Evolutionary conservation across 768 basidiomycete species (phyloP).

Genomic region (Lentinula boryana): DNA sequence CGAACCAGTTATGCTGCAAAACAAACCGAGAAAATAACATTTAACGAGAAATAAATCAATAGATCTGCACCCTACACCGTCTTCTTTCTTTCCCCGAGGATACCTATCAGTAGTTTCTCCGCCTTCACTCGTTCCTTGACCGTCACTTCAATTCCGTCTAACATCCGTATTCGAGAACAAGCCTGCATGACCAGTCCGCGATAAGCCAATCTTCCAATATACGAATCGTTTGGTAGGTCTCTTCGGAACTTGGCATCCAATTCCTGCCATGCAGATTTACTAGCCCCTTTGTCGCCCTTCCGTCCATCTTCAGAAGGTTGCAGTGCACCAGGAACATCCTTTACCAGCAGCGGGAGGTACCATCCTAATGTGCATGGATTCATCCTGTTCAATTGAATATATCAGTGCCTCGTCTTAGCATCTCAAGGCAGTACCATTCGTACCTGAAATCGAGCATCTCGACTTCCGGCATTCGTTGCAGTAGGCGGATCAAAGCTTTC

Average conservation of each 20-base stretch:
- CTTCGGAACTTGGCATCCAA: slow-evolving; percentile 84
- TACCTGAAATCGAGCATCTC: slow-evolving; percentile 92
- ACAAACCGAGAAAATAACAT: slow-evolving; percentile 6
- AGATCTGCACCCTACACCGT: slow-evolving; percentile 3
- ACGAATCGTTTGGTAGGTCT: slow-evolving; percentile 83
- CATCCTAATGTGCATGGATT: slow-evolving; percentile 95
- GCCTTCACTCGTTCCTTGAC: slow-evolving; percentile 86
- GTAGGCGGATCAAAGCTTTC: slow-evolving; percentile 63
- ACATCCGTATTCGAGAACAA: slow-evolving; percentile 55
- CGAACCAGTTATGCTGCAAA: neutral
- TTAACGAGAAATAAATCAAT: neutral
- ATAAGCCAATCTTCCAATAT: slow-evolving; percentile 84
- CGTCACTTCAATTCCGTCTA: slow-evolving; percentile 85
- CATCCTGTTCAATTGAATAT: slow-evolving; percentile 45
- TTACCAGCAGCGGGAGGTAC: slow-evolving; percentile 85
- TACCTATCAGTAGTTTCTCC: slow-evolving; percentile 55
- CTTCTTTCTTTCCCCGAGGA: slow-evolving; percentile 34
- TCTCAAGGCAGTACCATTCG: slow-evolving; percentile 19
- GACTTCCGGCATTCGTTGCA: slow-evolving; percentile 68
- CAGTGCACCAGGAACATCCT: slow-evolving; percentile 59
- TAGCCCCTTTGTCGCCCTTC: slow-evolving; percentile 19
- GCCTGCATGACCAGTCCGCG: slow-evolving; percentile 83
- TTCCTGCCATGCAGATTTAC: slow-evolving; percentile 53
- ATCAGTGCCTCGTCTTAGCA: slow-evolving; percentile 1
- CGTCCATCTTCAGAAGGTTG: slow-evolving; percentile 46